These are phyloP conservation scores for Sutorius australiensis DNA, from an alignment of 768 basidiomycete species.

Conservation along the genomic window DNA sequence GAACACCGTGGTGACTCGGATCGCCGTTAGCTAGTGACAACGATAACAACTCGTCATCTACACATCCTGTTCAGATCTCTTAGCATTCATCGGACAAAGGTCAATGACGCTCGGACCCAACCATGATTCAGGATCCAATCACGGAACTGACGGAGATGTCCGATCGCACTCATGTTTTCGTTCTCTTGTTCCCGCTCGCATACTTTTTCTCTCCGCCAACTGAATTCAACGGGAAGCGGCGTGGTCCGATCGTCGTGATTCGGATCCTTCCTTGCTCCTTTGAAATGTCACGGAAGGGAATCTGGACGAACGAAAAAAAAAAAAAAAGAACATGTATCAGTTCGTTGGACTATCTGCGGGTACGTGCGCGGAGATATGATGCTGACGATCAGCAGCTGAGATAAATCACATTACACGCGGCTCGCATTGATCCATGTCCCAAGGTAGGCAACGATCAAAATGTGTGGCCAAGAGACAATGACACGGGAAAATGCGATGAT, in stretches of 20 bases:
- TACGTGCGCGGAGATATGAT: constrained; percentile 13
- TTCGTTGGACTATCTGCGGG: constrained; percentile 10
- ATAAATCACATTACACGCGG: constrained; percentile 5
- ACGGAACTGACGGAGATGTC: not conserved
- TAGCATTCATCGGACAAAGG: not conserved
- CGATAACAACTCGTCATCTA: not conserved
- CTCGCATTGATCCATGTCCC: constrained; percentile 20
- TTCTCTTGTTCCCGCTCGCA: not conserved
- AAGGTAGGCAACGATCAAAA: constrained; percentile 1
- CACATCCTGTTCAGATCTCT: too few species aligned
- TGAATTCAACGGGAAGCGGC: not conserved
- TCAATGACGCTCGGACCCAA: not conserved
- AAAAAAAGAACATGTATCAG: not conserved
- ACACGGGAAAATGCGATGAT: constrained; percentile 11
- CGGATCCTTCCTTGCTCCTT: not conserved
- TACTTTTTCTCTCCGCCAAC: not conserved
- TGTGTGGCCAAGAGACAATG: not conserved
- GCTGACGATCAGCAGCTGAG: not conserved
- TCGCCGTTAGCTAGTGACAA: not conserved
- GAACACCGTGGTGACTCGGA: not conserved
- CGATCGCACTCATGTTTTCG: not conserved
- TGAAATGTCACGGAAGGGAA: constrained; percentile 7
- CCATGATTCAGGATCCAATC: not conserved
- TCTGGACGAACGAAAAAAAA: constrained; percentile 2
- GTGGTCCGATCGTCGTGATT: not conserved